phyloP scores from a whole-genome alignment of 2,329 filamentous ascomycete genomes.

The Aotearoamyces nothofagi region DNA sequence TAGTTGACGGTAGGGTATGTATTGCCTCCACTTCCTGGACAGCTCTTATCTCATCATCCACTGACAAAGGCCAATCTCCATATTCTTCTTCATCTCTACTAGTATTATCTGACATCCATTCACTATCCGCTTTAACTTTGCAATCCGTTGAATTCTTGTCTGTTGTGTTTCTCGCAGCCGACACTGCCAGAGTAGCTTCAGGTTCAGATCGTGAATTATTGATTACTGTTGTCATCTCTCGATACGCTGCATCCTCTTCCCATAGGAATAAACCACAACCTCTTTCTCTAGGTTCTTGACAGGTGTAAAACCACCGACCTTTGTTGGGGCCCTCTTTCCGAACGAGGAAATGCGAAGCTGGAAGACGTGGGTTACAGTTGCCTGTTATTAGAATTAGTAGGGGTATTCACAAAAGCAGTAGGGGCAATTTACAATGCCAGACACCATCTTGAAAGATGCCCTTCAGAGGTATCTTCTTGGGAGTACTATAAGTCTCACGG shows the following conservation, averaged over 20 bases:
- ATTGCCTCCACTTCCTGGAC: too few species aligned
- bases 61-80: conserved; percentile 11
- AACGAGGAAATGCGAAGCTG: conserved; percentile 31
- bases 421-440: conserved; percentile 6
- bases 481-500: conserved; percentile 1
- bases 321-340: conserved; percentile 33
- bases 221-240: conserved; percentile 29
- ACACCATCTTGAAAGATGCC: conserved; percentile 15
- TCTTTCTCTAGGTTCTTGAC: conserved; percentile 27
- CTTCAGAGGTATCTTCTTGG: conserved; percentile 11
- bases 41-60: conserved; percentile 11
- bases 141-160: conserved; percentile 7
- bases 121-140: conserved; percentile 6
- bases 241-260: conserved; percentile 32
- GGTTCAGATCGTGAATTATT: conserved; percentile 29
- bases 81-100: conserved; percentile 14
- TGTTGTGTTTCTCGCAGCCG: conserved; percentile 6
- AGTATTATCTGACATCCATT: conserved; percentile 6
- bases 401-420: too few species aligned
- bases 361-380: conserved; percentile 33
- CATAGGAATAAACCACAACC: conserved; percentile 43
- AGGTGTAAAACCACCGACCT: conserved; percentile 37
- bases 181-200: conserved; percentile 4
- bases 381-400: conserved; percentile 16
- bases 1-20: too few species aligned